Evolutionary conservation across 495 filamentous ascomycete genomes (phyloP).

Genomic region (Gamarada debralockiae): DNA sequence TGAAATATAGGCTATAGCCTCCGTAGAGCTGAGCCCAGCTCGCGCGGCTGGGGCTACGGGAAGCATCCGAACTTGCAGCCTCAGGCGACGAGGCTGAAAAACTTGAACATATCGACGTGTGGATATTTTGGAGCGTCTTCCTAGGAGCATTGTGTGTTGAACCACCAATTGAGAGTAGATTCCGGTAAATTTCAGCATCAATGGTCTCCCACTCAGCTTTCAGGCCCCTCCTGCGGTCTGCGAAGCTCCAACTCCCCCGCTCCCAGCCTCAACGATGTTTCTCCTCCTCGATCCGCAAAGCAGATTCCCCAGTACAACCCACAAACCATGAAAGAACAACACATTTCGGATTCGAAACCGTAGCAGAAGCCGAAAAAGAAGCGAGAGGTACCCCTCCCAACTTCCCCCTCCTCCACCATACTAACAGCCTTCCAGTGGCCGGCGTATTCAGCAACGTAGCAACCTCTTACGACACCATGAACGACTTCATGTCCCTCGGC

Average conservation of each 20-base stretch:
- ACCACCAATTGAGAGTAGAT: too few species aligned
- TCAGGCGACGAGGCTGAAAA: too few species aligned
- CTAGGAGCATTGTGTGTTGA: too few species aligned
- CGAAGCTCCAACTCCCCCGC: conserved; percentile 19
- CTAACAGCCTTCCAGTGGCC: conserved; percentile 59
- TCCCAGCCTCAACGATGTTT: conserved; percentile 19
- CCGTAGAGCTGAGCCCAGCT: too few species aligned
- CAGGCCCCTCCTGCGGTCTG: conserved; percentile 15
- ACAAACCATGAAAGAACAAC: conserved; percentile 61
- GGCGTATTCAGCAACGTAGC: conserved; percentile 95
- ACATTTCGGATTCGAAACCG: conserved; percentile 90
- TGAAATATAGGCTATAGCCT: too few species aligned
- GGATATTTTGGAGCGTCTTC: too few species aligned
- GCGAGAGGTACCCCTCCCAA: conserved; percentile 52
- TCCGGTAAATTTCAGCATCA: neutral
- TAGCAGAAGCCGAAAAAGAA: conserved; percentile 80
- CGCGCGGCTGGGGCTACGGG: too few species aligned
- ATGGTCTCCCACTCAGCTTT: conserved; percentile 23
- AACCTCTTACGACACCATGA: conserved; percentile 75
- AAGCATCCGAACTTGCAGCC: too few species aligned
- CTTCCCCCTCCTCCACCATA: too few species aligned
- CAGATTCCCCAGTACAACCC: conserved; percentile 34
- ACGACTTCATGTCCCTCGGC: conserved; percentile 97
- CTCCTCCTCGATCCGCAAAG: conserved; percentile 6
- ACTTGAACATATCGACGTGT: too few species aligned